Conservation (phyloP, 148 eudicot genomes). For the Rheum nobile region DNA sequence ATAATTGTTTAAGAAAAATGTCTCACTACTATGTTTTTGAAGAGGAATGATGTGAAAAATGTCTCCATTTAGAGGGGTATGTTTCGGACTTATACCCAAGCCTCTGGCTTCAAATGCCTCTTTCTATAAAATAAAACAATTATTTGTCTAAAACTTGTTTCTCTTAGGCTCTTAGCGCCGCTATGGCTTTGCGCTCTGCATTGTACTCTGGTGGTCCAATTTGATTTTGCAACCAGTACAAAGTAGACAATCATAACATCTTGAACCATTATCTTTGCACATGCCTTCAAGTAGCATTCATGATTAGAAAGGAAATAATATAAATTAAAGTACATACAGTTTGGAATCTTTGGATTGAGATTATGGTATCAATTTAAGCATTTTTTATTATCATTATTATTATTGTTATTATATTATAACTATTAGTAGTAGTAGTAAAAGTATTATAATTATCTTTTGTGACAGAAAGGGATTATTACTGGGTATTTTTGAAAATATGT, state of each 20-base stretch:
- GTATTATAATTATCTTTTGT: too few relatives aligned
- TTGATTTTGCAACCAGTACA: background rate
- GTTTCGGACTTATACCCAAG: background rate
- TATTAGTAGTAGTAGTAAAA: too few relatives aligned
- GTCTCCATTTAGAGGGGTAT: background rate
- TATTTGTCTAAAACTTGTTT: background rate
- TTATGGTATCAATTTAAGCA: background rate
- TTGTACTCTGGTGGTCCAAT: background rate
- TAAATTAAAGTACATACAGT: too few relatives aligned
- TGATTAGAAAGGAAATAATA: too few relatives aligned
- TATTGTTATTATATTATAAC: too few relatives aligned
- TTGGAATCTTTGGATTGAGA: background rate
- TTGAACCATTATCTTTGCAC: background rate
- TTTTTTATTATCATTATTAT: too few relatives aligned
- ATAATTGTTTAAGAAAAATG: too few relatives aligned
- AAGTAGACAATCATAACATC: background rate
- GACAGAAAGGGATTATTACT: background rate
- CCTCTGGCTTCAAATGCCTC: background rate
- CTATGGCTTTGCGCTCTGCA: background rate
- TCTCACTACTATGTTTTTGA: background rate
- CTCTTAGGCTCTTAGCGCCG: background rate
- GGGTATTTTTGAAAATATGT: background rate
- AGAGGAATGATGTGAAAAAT: background rate
- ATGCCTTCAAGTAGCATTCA: background rate
- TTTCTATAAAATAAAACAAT: background rate